Conservation (phyloP, 495 filamentous ascomycete species). For the Bombardia bombarda region DNA sequence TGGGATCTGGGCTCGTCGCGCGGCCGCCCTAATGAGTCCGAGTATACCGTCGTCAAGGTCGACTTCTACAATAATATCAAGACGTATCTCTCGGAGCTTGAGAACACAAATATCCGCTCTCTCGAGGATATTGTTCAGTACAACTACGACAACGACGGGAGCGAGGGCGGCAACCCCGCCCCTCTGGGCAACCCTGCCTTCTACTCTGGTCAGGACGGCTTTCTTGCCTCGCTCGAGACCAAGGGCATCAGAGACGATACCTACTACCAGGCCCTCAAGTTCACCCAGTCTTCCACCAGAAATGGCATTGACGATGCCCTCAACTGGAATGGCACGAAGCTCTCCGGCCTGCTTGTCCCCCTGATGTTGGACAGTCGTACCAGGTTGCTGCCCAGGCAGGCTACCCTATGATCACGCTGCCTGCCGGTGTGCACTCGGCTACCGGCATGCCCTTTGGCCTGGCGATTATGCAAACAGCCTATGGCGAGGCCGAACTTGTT, state of each 20-base stretch:
- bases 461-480: conserved; percentile 58
- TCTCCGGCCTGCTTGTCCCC: conserved; percentile 59
- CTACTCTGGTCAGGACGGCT: conserved; percentile 60
- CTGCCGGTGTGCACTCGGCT: conserved; percentile 42
- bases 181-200: conserved; percentile 52
- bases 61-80: conserved; percentile 73
- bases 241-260: conserved; percentile 56
- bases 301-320: conserved; percentile 64
- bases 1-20: conserved; percentile 62
- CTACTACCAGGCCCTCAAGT: conserved; percentile 56
- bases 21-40: conserved; percentile 59
- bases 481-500: conserved; percentile 51
- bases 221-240: conserved; percentile 51
- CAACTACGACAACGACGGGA: conserved; percentile 56
- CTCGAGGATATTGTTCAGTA: conserved; percentile 62
- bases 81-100: conserved; percentile 55
- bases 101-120: conserved; percentile 53
- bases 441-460: conserved; percentile 67
- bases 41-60: conserved; percentile 63
- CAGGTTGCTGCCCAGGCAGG: conserved; percentile 49
- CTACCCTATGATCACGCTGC: conserved; percentile 64
- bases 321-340: conserved; percentile 32
- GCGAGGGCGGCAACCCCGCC: conserved; percentile 60
- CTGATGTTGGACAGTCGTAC: conserved; percentile 56
- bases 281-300: conserved; percentile 49